phyloP scores from a whole-genome alignment of 257 asterid genomes.

The Parsonsia alboflavescens region DNA sequence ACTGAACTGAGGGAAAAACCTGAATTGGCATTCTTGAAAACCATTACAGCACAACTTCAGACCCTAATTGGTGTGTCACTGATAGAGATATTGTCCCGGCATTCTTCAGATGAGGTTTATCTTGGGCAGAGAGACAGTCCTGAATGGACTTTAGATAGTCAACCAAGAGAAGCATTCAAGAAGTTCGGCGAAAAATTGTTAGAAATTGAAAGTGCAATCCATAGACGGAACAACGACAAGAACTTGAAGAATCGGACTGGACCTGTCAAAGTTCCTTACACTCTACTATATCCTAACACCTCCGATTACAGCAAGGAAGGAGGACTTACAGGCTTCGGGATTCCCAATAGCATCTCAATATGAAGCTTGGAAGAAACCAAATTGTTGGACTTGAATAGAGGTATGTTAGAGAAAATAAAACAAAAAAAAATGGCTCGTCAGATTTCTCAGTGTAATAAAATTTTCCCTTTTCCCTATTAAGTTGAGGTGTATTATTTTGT shows the following conservation, averaged over 20 bases:
- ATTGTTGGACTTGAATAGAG: not conserved
- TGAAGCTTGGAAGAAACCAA: slow-evolving; percentile 16
- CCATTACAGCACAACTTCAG: slow-evolving; percentile 69
- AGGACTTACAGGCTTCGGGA: slow-evolving; percentile 73
- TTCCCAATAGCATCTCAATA: slow-evolving; percentile 73
- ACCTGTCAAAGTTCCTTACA: slow-evolving; percentile 57
- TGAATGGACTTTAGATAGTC: slow-evolving; percentile 47
- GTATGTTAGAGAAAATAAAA: not conserved
- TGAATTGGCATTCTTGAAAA: slow-evolving; percentile 51
- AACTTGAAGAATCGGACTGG: slow-evolving; percentile 46
- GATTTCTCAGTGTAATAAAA: slow-evolving; percentile 1
- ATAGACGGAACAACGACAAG: slow-evolving; percentile 33
- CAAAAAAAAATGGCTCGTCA: not conserved
- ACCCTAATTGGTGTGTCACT: slow-evolving; percentile 62
- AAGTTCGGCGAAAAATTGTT: slow-evolving; percentile 35
- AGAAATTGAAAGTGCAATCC: slow-evolving; percentile 39
- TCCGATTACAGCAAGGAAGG: slow-evolving; percentile 32
- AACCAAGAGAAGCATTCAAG: slow-evolving; percentile 40
- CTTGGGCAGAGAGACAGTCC: slow-evolving; percentile 63
- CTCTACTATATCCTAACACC: slow-evolving; percentile 46
- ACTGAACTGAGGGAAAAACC: slow-evolving; percentile 50
- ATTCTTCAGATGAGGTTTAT: slow-evolving; percentile 59
- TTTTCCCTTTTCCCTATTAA: not conserved
- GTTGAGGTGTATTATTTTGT: not conserved
- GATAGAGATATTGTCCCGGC: slow-evolving; percentile 68